phyloP scores from a whole-genome alignment of 345 rosid species.

The Camelina sativa region DNA sequence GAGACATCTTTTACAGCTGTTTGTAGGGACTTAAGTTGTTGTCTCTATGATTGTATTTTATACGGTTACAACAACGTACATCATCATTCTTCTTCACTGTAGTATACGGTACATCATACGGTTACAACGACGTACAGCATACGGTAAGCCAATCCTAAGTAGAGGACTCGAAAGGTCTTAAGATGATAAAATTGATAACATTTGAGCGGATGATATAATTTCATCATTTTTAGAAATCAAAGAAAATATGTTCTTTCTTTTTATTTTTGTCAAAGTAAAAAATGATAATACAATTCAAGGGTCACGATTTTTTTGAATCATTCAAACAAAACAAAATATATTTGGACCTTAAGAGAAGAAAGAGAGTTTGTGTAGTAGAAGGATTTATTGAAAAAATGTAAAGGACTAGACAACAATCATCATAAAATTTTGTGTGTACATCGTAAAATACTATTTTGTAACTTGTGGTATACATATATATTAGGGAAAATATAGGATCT shows the following conservation, averaged over 20 bases:
- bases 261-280: not conserved
- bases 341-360: not conserved
- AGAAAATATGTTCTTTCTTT: too few relatives aligned
- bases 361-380: constrained; percentile 3
- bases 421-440: not conserved
- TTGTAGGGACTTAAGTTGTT: not conserved
- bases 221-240: not conserved
- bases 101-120: not conserved
- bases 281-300: not conserved
- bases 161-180: not conserved
- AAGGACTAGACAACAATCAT: not conserved
- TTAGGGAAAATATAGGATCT: too few relatives aligned
- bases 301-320: not conserved
- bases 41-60: not conserved
- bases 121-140: not conserved
- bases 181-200: constrained; percentile 9
- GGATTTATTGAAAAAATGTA: too few relatives aligned
- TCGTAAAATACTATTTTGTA: too few relatives aligned
- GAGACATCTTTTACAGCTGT: constrained; percentile 6
- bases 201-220: not conserved
- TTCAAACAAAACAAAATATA: not conserved
- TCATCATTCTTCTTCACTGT: not conserved
- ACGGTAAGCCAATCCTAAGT: not conserved
- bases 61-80: not conserved
- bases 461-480: too few relatives aligned